Conservation (phyloP, 768 basidiomycete genomes). For the Boletus tylopilopsis region DNA sequence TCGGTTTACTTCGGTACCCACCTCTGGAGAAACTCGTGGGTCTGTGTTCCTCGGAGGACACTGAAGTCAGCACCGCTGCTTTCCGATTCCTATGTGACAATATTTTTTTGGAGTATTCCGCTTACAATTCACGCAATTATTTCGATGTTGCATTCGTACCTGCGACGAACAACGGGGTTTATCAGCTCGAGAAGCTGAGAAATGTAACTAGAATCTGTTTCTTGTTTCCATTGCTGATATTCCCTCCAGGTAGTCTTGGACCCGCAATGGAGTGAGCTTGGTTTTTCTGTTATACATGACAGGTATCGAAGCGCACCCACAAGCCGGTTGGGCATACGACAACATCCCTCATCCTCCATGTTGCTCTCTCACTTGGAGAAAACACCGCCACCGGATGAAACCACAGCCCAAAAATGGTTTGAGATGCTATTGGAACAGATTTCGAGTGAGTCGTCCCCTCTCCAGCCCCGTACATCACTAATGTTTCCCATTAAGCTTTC, state of each 20-base stretch:
- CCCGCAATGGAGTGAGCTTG: too few species aligned
- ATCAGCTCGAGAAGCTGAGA: not conserved
- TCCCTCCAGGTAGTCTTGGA: too few species aligned
- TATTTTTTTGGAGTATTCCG: not conserved
- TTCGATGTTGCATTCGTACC: not conserved
- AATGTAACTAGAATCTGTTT: not conserved
- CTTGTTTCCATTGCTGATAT: too few species aligned
- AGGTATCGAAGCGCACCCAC: not conserved
- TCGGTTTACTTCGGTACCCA: not conserved
- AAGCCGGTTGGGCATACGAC: not conserved
- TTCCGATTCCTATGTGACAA: not conserved
- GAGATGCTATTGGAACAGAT: not conserved
- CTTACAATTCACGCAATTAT: not conserved
- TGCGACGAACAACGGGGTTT: not conserved
- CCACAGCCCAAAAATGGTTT: not conserved
- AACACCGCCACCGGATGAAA: not conserved
- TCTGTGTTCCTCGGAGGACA: not conserved
- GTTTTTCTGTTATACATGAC: not conserved
- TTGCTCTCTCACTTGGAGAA: not conserved
- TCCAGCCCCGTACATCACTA: not conserved
- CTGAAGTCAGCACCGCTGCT: not conserved
- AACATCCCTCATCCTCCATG: not conserved
- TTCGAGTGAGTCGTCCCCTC: not conserved
- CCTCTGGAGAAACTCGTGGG: not conserved
- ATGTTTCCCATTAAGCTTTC: not conserved